phyloP scores from a whole-genome alignment of 148 eudicot genomes.

The Nepenthes mirabilis region DNA sequence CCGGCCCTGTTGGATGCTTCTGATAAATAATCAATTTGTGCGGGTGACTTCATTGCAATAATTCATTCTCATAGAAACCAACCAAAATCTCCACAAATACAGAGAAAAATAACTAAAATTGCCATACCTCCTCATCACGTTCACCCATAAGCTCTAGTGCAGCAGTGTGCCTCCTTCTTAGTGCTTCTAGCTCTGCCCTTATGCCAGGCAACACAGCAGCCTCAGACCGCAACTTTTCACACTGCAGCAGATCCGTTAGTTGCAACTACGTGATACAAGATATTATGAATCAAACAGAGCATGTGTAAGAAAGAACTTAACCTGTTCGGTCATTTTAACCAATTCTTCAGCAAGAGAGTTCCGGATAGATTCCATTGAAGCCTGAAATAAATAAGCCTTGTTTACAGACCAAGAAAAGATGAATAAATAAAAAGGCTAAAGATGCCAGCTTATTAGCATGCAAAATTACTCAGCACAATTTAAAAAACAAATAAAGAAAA shows the following conservation, averaged over 20 bases:
- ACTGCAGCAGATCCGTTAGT: slow-evolving; percentile 29
- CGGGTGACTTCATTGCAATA: background rate
- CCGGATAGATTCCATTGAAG: slow-evolving; percentile 87
- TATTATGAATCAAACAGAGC: slow-evolving; percentile 2
- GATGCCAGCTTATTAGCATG: background rate
- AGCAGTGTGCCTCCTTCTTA: slow-evolving; percentile 85
- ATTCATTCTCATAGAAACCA: background rate
- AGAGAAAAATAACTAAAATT: background rate
- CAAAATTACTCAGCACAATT: too few species aligned
- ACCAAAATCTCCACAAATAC: background rate
- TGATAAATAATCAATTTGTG: too few species aligned
- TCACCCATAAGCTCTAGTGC: slow-evolving; percentile 98
- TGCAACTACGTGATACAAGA: background rate
- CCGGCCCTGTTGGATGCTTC: too few species aligned
- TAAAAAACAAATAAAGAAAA: too few species aligned
- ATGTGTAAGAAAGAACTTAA: slow-evolving; percentile 11
- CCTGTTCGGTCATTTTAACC: slow-evolving; percentile 93
- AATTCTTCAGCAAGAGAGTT: slow-evolving; percentile 97
- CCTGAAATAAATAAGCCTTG: slow-evolving; percentile 25
- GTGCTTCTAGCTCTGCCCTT: slow-evolving; percentile 82
- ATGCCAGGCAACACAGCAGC: slow-evolving; percentile 70
- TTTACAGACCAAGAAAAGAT: background rate
- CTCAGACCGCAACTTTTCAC: slow-evolving; percentile 78
- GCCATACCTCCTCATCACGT: slow-evolving; percentile 93
- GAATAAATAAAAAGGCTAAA: background rate